phyloP scores from a whole-genome alignment of 371 early-diverging fungal genomes.

The Mortierella sp. region DNA sequence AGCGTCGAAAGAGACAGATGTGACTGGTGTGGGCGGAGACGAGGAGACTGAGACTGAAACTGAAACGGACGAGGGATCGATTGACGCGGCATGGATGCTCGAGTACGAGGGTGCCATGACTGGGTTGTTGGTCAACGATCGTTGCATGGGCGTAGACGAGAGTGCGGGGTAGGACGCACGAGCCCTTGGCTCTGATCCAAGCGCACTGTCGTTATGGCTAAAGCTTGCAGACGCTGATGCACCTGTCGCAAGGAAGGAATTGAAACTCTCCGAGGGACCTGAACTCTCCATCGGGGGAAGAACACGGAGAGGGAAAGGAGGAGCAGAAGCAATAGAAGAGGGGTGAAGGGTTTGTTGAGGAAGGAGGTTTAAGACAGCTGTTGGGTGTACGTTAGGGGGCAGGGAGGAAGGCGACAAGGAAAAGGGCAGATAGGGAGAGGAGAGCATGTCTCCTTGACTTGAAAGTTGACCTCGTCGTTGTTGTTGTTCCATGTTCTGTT shows the following conservation, averaged over 20 bases:
- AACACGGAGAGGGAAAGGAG: neutral
- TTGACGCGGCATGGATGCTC: slow-evolving; percentile 21
- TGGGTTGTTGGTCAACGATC: slow-evolving; percentile 41
- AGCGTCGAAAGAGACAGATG: neutral
- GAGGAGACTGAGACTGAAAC: slow-evolving; percentile 23
- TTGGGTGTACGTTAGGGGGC: neutral
- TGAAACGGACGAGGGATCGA: slow-evolving; percentile 18
- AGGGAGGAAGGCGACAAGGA: neutral
- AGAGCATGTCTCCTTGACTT: slow-evolving; percentile 2
- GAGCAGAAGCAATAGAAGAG: too few relatives aligned
- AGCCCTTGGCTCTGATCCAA: neutral
- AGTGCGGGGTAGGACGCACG: neutral
- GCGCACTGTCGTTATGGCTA: neutral
- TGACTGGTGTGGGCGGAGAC: slow-evolving; percentile 9
- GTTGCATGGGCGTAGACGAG: slow-evolving; percentile 43
- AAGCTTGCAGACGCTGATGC: neutral
- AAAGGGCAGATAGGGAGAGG: neutral
- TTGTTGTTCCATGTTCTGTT: too few relatives aligned
- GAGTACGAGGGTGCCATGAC: slow-evolving; percentile 12
- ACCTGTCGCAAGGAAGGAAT: slow-evolving; percentile 13
- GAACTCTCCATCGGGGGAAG: slow-evolving; percentile 27
- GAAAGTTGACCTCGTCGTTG: neutral
- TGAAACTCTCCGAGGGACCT: slow-evolving; percentile 14
- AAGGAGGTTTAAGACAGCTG: neutral
- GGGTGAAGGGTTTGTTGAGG: neutral